Base-by-base conservation (phyloP, 352 stramenopile species). In the Paralagenidium karlingii region DNA sequence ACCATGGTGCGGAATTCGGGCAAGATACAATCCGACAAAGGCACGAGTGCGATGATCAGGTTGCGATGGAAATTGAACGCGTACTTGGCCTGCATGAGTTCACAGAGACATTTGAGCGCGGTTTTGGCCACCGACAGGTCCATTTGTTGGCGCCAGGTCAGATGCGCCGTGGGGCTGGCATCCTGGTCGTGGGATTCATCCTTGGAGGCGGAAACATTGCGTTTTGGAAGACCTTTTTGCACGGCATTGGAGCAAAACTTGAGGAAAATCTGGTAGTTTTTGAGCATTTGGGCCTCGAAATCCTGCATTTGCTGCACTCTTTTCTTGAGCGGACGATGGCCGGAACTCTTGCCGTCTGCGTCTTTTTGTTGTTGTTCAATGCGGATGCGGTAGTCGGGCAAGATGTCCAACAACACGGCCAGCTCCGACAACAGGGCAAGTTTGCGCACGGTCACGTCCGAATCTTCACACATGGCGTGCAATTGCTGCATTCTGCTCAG, bases 301-400 rank as follows among this genome's bases (percentile, higher is more conserved):
- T 92, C 78, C 42, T 87, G 77, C 67, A 92, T 81, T 39, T 86
- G 63, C 51, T 89, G 64, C 43, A 92, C 78, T 43, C 82, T 81
- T 49, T 92, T 92, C 59, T 91, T 91, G n/a, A 42, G 33, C 8
- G 75, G 75, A 0, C 68, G 69, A 7, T 20, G 16, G 6, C 28
- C 43, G 19, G 25, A 36, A 37, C 73, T 68, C 42, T 82, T 58
- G 24, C 82, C 82, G 18, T 81, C 66, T 48, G 82, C 73, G 48
- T 97, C 89, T 3, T 49, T 47, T 36, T 85, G 62, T 1, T 69
- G 92, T 24, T 86, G 70, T 18, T 83, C 47, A 13, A 87, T 37
- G 44, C 91, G 85, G 38, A 98, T 97, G 38, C 92, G 78, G 64
- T 98, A 98, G 44, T 87, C 75, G 0, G 94, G 94, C 24, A 98